phyloP scores from a whole-genome alignment of 2,329 filamentous ascomycete genomes.

The Blumeria hordei region DNA sequence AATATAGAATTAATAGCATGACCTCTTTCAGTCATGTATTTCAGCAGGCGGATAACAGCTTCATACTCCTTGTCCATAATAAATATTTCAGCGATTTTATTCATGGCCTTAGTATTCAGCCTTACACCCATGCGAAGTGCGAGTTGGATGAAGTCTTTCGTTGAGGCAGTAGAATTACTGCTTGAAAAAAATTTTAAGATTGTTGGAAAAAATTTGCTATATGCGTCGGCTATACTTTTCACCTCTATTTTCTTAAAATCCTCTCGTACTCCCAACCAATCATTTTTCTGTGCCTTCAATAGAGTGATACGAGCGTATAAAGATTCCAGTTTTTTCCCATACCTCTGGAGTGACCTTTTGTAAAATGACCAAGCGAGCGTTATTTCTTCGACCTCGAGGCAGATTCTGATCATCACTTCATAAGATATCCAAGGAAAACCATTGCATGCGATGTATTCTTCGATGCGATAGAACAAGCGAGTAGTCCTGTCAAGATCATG shows the following conservation, averaged over 20 bases:
- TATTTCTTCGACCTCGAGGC: constrained; percentile 11
- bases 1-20: constrained; percentile 7
- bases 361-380: constrained; percentile 4
- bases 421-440: constrained; percentile 10
- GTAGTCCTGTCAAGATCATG: constrained; percentile 8
- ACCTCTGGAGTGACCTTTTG: constrained; percentile 1
- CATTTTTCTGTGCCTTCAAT: constrained; percentile 10
- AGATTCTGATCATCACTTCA: constrained; percentile 13
- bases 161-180: constrained; percentile 10
- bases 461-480: constrained; percentile 10
- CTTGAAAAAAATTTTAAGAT: constrained; percentile 12
- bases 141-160: constrained; percentile 10
- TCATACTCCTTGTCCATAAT: constrained; percentile 10
- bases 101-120: constrained; percentile 10
- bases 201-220: constrained; percentile 9
- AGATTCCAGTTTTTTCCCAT: constrained; percentile 6
- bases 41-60: constrained; percentile 11
- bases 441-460: constrained; percentile 3
- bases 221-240: constrained; percentile 4
- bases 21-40: constrained; percentile 7
- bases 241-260: constrained; percentile 7
- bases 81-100: constrained; percentile 13
- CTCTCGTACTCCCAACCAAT: constrained; percentile 12
- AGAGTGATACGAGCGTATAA: constrained; percentile 9
- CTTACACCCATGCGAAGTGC: constrained; percentile 8